Evolutionary conservation across 1,284 basidiomycete species (phyloP).

Genomic region (Ustilago tritici): DNA sequence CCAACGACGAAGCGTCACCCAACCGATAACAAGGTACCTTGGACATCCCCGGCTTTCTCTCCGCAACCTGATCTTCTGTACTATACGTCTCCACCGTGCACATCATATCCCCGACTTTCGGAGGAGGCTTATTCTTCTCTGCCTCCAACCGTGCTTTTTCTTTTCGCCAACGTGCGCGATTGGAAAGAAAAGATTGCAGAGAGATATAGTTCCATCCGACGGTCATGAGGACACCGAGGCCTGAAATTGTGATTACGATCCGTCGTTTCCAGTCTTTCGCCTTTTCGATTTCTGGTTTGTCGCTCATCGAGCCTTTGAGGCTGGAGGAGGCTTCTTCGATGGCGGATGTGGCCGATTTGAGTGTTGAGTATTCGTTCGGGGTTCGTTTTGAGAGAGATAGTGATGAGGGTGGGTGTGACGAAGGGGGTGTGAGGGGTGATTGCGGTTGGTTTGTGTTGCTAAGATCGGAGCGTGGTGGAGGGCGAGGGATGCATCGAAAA

Average conservation of each 20-base stretch:
- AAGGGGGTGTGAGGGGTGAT: background rate
- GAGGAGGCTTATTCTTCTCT: slow-evolving; percentile 20
- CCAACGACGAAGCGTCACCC: background rate
- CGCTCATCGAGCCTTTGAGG: background rate
- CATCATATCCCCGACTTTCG: slow-evolving; percentile 25
- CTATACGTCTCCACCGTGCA: slow-evolving; percentile 32
- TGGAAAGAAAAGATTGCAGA: slow-evolving; percentile 22
- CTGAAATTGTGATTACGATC: slow-evolving; percentile 17
- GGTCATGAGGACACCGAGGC: slow-evolving; percentile 16
- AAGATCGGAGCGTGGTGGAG: background rate
- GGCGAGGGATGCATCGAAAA: background rate
- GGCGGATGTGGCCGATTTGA: background rate
- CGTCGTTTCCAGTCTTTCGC: slow-evolving; percentile 36
- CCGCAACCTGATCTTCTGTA: slow-evolving; percentile 29
- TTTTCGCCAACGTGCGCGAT: slow-evolving; percentile 5
- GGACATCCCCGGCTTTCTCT: slow-evolving; percentile 16
- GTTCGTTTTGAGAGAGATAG: background rate
- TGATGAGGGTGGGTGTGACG: background rate
- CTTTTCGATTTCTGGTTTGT: background rate
- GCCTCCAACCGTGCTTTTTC: slow-evolving; percentile 17
- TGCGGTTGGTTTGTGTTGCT: background rate
- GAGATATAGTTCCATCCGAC: slow-evolving; percentile 39
- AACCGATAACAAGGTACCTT: slow-evolving; percentile 28
- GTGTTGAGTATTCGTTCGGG: background rate
- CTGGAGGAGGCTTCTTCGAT: background rate